Evolutionary conservation across 1,284 basidiomycete species (phyloP).

Genomic region (Sanghuangporus weigelae): DNA sequence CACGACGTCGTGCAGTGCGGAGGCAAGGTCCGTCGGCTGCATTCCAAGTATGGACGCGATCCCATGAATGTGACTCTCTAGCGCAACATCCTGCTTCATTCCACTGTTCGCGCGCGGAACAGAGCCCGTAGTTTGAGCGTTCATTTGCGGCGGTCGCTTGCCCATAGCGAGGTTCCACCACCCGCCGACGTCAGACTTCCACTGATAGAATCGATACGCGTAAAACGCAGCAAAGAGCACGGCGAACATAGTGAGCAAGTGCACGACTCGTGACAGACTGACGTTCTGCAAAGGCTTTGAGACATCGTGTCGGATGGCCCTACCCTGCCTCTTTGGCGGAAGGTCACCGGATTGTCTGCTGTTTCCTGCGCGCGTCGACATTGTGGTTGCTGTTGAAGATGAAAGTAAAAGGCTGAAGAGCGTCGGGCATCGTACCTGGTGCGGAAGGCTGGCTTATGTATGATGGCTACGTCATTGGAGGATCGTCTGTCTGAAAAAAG

Average conservation of each 20-base stretch:
- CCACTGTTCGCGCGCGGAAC: background rate
- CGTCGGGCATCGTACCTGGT: background rate
- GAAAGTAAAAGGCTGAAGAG: background rate
- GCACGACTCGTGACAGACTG: slow-evolving; percentile 38
- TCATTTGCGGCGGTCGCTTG: slow-evolving; percentile 26
- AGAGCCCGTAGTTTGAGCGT: background rate
- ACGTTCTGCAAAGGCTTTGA: slow-evolving; percentile 30
- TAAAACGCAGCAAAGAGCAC: slow-evolving; percentile 44
- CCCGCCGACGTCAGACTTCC: slow-evolving; percentile 49
- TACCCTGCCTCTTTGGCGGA: slow-evolving; percentile 30
- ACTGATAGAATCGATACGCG: slow-evolving; percentile 42
- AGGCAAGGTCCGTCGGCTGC: slow-evolving; percentile 51
- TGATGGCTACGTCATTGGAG: background rate
- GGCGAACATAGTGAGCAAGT: slow-evolving; percentile 41
- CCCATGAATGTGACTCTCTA: slow-evolving; percentile 52
- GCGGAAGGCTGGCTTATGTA: background rate
- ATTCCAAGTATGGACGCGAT: slow-evolving; percentile 59
- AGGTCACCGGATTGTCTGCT: slow-evolving; percentile 17
- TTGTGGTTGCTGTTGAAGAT: background rate
- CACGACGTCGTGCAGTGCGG: slow-evolving; percentile 54
- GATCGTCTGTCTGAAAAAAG: background rate
- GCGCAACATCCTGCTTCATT: slow-evolving; percentile 24
- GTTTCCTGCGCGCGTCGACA: background rate
- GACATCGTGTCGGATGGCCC: slow-evolving; percentile 26
- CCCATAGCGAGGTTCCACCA: slow-evolving; percentile 56